Percentiles rank a stretch among this genome's conserved stretches.
Evolutionary conservation across 129 eudicot species (phyloP).

Genomic region (Arctium minus): DNA sequence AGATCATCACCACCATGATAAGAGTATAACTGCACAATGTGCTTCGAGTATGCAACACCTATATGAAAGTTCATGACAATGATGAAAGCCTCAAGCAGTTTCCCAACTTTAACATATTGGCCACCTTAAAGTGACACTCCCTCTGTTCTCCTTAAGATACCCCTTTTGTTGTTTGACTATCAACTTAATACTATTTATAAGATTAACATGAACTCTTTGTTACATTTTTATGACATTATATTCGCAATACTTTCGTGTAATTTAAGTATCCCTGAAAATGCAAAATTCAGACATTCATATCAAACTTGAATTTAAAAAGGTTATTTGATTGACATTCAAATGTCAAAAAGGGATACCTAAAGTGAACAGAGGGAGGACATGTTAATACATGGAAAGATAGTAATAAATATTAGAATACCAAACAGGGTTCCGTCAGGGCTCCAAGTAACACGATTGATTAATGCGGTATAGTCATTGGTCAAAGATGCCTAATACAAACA

Average conservation of each 20-base stretch:
- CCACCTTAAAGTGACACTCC: slow-evolving; percentile 1
- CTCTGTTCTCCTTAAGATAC: background rate
- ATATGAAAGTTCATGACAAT: background rate
- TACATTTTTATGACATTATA: background rate
- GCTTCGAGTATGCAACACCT: slow-evolving; percentile 94
- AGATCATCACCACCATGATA: slow-evolving; percentile 65
- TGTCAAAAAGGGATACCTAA: slow-evolving; percentile 8
- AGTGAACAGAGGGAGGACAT: background rate
- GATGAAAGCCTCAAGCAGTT: background rate
- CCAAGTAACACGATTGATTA: slow-evolving; percentile 77
- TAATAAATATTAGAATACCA: slow-evolving; percentile 39
- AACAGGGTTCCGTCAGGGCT: slow-evolving; percentile 74
- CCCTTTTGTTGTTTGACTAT: slow-evolving; percentile 3
- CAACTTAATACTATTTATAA: background rate
- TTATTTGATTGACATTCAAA: slow-evolving; percentile 1
- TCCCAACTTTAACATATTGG: background rate
- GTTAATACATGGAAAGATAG: background rate
- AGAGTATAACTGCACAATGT: slow-evolving; percentile 68
- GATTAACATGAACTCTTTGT: background rate
- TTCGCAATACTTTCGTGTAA: background rate
- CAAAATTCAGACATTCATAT: background rate
- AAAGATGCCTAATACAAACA: slow-evolving; percentile 50
- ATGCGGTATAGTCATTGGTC: slow-evolving; percentile 60
- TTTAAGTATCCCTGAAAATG: background rate
- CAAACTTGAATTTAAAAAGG: background rate